Evolutionary conservation across 306 rosid species (phyloP).

Genomic region (Quercus berberidifolia): DNA sequence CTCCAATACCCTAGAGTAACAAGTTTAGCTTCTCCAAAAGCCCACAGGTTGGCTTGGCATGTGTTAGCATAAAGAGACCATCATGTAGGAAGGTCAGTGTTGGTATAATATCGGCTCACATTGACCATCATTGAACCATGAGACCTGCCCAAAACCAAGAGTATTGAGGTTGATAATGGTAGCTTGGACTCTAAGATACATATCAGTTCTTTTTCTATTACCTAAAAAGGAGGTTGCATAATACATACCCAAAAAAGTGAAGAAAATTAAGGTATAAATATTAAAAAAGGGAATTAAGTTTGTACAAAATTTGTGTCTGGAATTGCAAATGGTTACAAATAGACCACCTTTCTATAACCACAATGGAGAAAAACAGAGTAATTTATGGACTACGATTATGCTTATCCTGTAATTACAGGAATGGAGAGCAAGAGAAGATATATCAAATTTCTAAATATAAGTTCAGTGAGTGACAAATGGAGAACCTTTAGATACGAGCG

Average conservation of each 20-base stretch:
- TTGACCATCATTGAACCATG: neutral
- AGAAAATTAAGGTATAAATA: neutral
- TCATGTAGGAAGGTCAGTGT: neutral
- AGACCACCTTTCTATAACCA: neutral
- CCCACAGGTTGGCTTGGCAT: neutral
- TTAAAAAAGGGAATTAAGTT: neutral
- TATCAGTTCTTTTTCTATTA: too few species aligned
- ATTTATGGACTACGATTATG: neutral
- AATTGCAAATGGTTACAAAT: neutral
- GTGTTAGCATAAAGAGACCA: neutral
- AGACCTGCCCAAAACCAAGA: neutral
- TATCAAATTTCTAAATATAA: neutral
- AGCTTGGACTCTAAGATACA: neutral
- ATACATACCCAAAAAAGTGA: neutral
- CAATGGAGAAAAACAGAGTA: neutral
- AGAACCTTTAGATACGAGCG: conserved; percentile 61
- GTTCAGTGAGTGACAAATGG: conserved; percentile 17
- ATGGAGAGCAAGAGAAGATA: conserved; percentile 1
- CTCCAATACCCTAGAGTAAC: neutral
- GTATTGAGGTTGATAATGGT: neutral
- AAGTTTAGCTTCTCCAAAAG: neutral
- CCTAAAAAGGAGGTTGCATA: neutral
- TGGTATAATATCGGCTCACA: neutral
- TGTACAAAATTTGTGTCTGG: neutral
- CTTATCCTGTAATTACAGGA: neutral